Conservation (phyloP, 495 filamentous ascomycete genomes). For the Podospora tetraspora region DNA sequence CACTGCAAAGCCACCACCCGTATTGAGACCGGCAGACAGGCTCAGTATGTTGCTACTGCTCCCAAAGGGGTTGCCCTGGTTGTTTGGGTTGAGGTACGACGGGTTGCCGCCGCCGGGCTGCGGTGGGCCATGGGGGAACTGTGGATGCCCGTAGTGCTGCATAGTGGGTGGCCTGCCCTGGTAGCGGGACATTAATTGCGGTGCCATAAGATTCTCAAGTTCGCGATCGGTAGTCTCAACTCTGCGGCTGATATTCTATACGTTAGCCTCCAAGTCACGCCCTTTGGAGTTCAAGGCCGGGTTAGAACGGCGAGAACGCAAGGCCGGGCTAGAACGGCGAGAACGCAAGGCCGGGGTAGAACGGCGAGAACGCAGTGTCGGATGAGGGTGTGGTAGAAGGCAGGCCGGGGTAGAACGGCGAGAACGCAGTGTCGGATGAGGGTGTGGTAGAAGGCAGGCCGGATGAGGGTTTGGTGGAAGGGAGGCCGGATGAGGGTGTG, state of each 20-base stretch:
- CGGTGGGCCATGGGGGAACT: slow-evolving; percentile 43
- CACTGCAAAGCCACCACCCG: slow-evolving; percentile 47
- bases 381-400: no score
- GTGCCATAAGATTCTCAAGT: slow-evolving; percentile 25
- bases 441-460: no score
- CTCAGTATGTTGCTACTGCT: slow-evolving; percentile 54
- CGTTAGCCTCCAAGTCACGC: neutral
- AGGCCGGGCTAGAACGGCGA: no score
- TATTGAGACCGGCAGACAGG: slow-evolving; percentile 47
- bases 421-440: no score
- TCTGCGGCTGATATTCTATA: neutral
- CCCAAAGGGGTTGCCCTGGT: slow-evolving; percentile 64
- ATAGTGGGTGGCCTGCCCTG: slow-evolving; percentile 33
- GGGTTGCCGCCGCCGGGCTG: slow-evolving; percentile 34
- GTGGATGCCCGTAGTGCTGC: slow-evolving; percentile 41
- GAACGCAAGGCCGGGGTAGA: no score
- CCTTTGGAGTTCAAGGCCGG: neutral
- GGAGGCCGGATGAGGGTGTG: no score
- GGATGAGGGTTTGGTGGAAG: no score
- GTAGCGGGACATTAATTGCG: slow-evolving; percentile 27
- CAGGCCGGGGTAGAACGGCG: no score
- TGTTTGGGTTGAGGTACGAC: slow-evolving; percentile 53
- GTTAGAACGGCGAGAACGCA: no score
- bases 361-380: no score
- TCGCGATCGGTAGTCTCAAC: no score